These are phyloP conservation scores for Crithidia fasciculata DNA, from an alignment of 208 protist genomes.

Conservation along the genomic window DNA sequence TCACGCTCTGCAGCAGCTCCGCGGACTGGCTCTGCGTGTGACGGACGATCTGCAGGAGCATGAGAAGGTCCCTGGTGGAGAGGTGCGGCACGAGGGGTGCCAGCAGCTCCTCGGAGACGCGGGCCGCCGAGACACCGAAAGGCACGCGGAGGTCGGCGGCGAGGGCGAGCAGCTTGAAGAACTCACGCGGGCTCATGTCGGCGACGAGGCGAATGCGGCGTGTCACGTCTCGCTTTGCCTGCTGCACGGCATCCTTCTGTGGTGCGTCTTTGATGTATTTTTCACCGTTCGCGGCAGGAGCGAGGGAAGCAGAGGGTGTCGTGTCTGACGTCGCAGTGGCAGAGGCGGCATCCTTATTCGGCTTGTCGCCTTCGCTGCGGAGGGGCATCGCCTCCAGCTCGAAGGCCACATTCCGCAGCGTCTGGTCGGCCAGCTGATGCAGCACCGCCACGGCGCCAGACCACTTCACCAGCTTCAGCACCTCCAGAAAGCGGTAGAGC, in stretches of 20 bases:
- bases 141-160: slow-evolving; percentile 63
- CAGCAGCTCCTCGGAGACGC: slow-evolving; percentile 56
- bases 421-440: slow-evolving; percentile 66
- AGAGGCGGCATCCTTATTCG: no score
- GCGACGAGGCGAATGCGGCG: slow-evolving; percentile 42
- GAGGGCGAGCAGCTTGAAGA: slow-evolving; percentile 67
- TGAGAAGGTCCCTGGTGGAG: slow-evolving; percentile 40
- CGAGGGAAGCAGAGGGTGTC: neutral
- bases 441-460: slow-evolving; percentile 43
- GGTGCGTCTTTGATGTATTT: no score
- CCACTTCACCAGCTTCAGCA: slow-evolving; percentile 63
- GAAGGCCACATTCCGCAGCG: slow-evolving; percentile 80
- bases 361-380: neutral
- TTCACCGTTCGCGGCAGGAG: no score
- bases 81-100: slow-evolving; percentile 59
- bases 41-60: slow-evolving; percentile 48
- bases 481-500: slow-evolving; percentile 67
- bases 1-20: slow-evolving; percentile 41
- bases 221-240: slow-evolving; percentile 12
- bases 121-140: slow-evolving; percentile 45
- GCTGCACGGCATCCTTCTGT: no score
- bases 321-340: neutral
- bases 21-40: slow-evolving; percentile 53
- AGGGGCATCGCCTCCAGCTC: slow-evolving; percentile 48
- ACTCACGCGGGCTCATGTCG: slow-evolving; percentile 45